These are phyloP conservation scores for Dianthus caryophyllus DNA, from an alignment of 148 eudicot species.

Conservation along the genomic window DNA sequence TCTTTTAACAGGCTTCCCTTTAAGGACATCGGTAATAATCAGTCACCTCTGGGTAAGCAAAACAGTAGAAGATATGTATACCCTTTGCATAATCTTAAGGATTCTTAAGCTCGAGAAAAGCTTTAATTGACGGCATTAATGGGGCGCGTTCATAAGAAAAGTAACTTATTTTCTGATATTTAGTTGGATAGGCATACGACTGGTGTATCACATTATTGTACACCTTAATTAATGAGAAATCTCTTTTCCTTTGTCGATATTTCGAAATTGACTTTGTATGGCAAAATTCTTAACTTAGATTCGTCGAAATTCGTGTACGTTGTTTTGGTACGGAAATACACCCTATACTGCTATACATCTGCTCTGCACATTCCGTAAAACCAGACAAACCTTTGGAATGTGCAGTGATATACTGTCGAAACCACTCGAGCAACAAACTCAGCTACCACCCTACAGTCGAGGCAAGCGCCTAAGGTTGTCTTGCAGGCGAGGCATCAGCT, in stretches of 20 bases:
- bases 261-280: too few relatives aligned
- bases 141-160: not conserved
- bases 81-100: constrained; percentile 43
- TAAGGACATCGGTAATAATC: constrained; percentile 62
- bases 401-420: too few relatives aligned
- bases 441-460: not conserved
- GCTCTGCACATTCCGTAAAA: not conserved
- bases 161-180: constrained; percentile 8
- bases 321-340: not conserved
- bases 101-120: constrained; percentile 10
- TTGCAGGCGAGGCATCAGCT: not conserved
- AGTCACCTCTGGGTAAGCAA: constrained; percentile 49
- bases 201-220: not conserved
- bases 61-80: constrained; percentile 40
- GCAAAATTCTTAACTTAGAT: not conserved
- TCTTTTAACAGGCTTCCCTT: constrained; percentile 47
- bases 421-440: not conserved
- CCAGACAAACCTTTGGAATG: too few relatives aligned
- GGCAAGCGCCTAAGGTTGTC: not conserved
- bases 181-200: not conserved
- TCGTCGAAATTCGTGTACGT: not conserved
- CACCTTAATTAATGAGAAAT: too few relatives aligned
- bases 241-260: too few relatives aligned
- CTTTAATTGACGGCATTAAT: not conserved
- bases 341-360: not conserved